Evolutionary conservation across 2,329 filamentous ascomycete genomes (phyloP).

Genomic region (Ophiostoma quercus): DNA sequence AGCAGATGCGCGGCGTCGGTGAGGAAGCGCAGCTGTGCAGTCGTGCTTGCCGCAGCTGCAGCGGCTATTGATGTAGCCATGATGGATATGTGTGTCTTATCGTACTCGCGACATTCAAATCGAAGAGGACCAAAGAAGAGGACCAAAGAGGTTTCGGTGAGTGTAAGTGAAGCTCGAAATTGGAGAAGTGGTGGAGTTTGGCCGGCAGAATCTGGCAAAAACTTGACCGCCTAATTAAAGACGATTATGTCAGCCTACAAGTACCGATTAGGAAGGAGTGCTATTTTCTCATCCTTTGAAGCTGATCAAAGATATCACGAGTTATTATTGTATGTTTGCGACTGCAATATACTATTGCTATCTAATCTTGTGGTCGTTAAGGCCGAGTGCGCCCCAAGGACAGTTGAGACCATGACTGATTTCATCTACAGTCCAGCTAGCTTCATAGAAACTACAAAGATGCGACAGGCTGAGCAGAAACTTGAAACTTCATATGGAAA

Average conservation of each 20-base stretch:
- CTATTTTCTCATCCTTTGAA: neutral
- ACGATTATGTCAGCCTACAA: neutral
- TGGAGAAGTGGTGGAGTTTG: constrained; percentile 6
- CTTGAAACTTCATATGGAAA: neutral
- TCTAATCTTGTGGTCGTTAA: too few species aligned
- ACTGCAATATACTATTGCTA: too few species aligned
- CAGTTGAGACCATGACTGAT: too few species aligned
- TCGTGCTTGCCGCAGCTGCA: constrained; percentile 4
- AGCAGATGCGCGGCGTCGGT: constrained; percentile 57
- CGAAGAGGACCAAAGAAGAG: neutral
- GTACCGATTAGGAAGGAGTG: neutral
- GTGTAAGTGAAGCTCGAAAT: constrained; percentile 1
- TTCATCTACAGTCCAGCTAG: neutral
- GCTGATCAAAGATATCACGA: neutral
- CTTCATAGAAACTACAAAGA: neutral
- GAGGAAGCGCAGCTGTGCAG: constrained; percentile 42
- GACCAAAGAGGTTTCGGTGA: neutral
- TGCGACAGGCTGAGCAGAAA: too few species aligned
- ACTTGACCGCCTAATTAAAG: neutral
- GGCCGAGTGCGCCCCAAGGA: too few species aligned
- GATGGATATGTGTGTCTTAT: neutral
- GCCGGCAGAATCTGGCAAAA: constrained; percentile 19
- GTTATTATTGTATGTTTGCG: neutral
- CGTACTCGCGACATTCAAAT: neutral
- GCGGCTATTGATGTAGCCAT: constrained; percentile 16